A percentile compares a stretch with the other conserved stretches of the same genome.
Conservation (phyloP, 1,139 yeast species). For the Saccharomyces hybrid region DNA sequence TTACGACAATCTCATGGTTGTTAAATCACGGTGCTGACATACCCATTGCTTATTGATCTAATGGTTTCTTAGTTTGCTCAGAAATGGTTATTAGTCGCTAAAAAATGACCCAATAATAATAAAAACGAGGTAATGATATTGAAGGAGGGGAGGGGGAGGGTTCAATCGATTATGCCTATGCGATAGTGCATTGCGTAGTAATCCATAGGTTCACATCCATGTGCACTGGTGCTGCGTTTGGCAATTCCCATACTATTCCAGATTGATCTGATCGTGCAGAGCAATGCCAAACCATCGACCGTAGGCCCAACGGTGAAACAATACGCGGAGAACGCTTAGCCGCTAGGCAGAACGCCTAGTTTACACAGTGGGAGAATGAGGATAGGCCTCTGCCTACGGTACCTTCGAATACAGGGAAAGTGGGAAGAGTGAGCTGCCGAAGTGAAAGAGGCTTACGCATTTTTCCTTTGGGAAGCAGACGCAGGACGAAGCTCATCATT, state of each 20-base stretch:
- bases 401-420: background rate
- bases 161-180: background rate
- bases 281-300: background rate
- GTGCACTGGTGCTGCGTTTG: background rate
- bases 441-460: background rate
- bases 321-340: background rate
- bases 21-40: conserved; percentile 9
- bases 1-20: background rate
- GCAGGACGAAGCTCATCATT: too few relatives aligned
- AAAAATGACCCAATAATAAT: background rate
- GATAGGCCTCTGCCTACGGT: background rate
- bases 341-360: background rate
- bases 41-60: conserved; percentile 29
- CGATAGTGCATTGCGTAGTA: background rate
- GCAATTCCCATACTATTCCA: background rate
- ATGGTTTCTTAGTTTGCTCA: conserved; percentile 19
- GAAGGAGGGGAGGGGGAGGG: background rate
- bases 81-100: background rate
- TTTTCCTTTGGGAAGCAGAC: background rate
- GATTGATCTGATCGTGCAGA: background rate
- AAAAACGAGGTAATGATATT: background rate
- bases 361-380: background rate
- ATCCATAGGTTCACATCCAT: background rate
- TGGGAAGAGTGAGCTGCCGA: background rate
- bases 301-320: background rate